A percentile compares a stretch with the other conserved stretches of the same genome.
Conservation (phyloP, 1,139 yeast species). For the Yamadazyma dendronema region DNA sequence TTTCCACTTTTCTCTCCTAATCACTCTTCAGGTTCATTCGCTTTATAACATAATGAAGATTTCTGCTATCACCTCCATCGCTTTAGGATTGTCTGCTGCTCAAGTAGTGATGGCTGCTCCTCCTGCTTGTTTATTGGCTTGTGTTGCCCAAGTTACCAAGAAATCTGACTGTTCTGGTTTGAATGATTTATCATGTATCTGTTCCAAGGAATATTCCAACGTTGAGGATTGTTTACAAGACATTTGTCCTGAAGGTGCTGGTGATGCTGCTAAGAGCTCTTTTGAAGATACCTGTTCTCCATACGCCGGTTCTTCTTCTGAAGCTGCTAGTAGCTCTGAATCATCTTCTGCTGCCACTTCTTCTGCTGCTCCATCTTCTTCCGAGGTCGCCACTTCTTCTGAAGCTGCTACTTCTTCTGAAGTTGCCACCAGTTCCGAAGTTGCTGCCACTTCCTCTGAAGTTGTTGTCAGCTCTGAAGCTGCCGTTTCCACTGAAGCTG, state of each 20-base stretch:
- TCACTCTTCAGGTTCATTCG: slow-evolving; percentile 5
- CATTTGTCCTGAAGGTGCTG: slow-evolving; percentile 63
- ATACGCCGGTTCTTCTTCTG: slow-evolving; percentile 23
- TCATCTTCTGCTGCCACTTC: slow-evolving; percentile 21
- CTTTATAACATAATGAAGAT: slow-evolving; percentile 9
- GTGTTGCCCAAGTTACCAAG: slow-evolving; percentile 71
- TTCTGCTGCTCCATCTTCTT: slow-evolving; percentile 16
- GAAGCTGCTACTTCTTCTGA: slow-evolving; percentile 14
- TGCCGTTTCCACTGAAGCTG: slow-evolving; percentile 12
- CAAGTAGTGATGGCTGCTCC: slow-evolving; percentile 70
- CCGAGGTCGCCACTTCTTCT: slow-evolving; percentile 15
- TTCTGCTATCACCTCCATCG: slow-evolving; percentile 10
- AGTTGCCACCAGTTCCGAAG: slow-evolving; percentile 14
- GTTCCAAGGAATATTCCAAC: slow-evolving; percentile 49
- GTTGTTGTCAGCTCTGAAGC: slow-evolving; percentile 20
- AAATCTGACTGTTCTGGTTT: slow-evolving; percentile 55
- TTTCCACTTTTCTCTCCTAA: slow-evolving; percentile 3
- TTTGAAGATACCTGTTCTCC: slow-evolving; percentile 56
- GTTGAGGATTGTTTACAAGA: slow-evolving; percentile 59
- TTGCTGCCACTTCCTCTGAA: slow-evolving; percentile 17
- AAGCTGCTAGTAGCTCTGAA: slow-evolving; percentile 28
- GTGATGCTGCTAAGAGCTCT: slow-evolving; percentile 55
- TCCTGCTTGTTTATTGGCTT: slow-evolving; percentile 87
- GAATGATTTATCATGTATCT: slow-evolving; percentile 64
- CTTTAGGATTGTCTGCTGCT: slow-evolving; percentile 40